These are phyloP conservation scores for Sideroxylon spinosum DNA, from an alignment of 179 eudicot species.

Conservation along the genomic window DNA sequence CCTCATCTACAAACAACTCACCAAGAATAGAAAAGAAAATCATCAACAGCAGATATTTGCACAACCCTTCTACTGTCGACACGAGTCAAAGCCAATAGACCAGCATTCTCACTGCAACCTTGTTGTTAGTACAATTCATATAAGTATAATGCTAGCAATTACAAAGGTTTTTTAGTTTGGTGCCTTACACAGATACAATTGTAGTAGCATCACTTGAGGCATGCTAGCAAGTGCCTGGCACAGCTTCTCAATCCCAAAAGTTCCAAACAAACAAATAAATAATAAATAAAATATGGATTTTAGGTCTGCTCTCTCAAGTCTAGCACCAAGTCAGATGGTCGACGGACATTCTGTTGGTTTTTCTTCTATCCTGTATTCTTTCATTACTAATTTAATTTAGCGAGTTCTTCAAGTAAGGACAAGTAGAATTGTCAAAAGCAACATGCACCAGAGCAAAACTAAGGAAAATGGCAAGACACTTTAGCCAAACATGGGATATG, in stretches of 20 bases:
- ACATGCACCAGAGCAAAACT: background rate
- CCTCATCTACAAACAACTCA: constrained; percentile 15
- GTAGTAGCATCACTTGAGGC: background rate
- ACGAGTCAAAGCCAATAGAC: constrained; percentile 71
- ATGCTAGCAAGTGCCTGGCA: background rate
- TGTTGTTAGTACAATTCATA: background rate
- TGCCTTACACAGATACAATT: constrained; percentile 41
- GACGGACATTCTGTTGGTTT: background rate
- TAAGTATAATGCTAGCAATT: background rate
- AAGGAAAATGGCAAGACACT: background rate
- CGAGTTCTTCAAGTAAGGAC: background rate
- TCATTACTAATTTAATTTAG: background rate
- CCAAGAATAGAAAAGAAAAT: constrained; percentile 88
- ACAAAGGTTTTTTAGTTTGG: background rate
- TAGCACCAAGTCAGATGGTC: background rate
- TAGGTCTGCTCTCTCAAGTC: background rate
- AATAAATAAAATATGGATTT: too few species aligned
- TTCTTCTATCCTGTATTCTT: background rate
- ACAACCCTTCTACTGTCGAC: constrained; percentile 90
- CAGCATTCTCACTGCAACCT: constrained; percentile 77
- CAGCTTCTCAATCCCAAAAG: background rate
- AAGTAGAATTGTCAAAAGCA: background rate
- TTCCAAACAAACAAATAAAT: too few species aligned
- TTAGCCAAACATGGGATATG: background rate
- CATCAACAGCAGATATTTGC: constrained; percentile 89